Evolutionary conservation across 2,329 filamentous ascomycete species (phyloP).

Genomic region (Botryosphaeria dothidea): DNA sequence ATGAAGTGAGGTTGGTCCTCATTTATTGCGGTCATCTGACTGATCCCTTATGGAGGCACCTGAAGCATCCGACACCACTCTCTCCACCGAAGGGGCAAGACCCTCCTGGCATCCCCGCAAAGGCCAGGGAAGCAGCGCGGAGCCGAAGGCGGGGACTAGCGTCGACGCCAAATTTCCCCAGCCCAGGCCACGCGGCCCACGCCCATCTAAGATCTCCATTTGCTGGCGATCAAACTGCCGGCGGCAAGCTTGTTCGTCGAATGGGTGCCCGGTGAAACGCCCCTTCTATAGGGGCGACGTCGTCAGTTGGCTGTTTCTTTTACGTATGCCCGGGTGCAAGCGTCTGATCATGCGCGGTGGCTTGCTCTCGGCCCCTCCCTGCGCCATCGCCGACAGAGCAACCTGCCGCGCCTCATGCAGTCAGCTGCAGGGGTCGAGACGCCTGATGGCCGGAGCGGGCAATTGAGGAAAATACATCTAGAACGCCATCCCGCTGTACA

Average conservation of each 20-base stretch:
- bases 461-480: constrained; percentile 7
- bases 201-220: constrained; percentile 1
- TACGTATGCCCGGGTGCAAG: background rate
- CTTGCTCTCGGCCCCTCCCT: constrained; percentile 5
- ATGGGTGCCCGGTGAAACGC: background rate
- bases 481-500: background rate
- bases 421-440: constrained; percentile 9
- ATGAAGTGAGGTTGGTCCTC: background rate
- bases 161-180: constrained; percentile 13
- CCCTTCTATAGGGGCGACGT: background rate
- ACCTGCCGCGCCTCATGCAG: constrained; percentile 6
- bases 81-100: background rate
- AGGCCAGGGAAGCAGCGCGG: background rate
- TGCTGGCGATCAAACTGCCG: background rate
- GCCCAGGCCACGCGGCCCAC: constrained; percentile 5
- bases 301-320: background rate
- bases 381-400: background rate
- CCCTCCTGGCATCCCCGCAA: background rate
- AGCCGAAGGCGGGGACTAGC: constrained; percentile 14
- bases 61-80: background rate
- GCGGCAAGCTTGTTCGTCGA: background rate
- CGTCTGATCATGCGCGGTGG: background rate
- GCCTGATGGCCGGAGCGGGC: background rate
- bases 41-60: background rate
- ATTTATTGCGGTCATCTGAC: constrained; percentile 12